phyloP scores from a whole-genome alignment of 2,329 filamentous ascomycete species.

The Ophiosphaerella narmari region DNA sequence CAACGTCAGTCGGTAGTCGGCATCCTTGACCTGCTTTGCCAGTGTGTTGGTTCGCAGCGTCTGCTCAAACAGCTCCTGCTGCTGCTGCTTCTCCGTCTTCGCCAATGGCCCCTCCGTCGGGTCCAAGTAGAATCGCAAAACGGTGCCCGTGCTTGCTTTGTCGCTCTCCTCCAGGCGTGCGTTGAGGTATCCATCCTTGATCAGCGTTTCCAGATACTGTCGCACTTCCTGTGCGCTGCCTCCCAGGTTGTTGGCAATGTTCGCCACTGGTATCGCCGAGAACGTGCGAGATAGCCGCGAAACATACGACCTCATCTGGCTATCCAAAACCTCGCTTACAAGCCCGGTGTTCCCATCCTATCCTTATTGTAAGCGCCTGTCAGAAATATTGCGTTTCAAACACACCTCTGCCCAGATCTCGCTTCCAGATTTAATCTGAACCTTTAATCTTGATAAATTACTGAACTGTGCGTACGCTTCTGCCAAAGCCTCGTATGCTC shows the following conservation, averaged over 20 bases:
- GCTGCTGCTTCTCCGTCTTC: constrained; percentile 47
- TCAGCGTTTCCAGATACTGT: constrained; percentile 59
- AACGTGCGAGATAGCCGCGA: constrained; percentile 75
- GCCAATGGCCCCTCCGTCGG: constrained; percentile 43
- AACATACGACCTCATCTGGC: constrained; percentile 78
- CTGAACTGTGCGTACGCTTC: constrained; percentile 64
- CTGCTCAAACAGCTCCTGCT: constrained; percentile 54
- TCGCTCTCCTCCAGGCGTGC: constrained; percentile 55
- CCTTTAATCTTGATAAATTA: constrained; percentile 60
- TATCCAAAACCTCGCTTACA: constrained; percentile 68
- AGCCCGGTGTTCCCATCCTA: constrained; percentile 75
- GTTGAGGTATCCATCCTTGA: constrained; percentile 55
- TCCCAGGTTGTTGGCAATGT: constrained; percentile 58
- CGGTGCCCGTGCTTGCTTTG: constrained; percentile 46
- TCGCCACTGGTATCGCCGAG: constrained; percentile 61
- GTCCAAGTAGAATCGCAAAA: constrained; percentile 59
- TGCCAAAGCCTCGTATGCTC: constrained; percentile 73
- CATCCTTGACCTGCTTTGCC: constrained; percentile 57
- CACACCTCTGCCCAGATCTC: constrained; percentile 64
- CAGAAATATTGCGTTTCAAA: constrained; percentile 17
- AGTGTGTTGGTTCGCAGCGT: constrained; percentile 57
- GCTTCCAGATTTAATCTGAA: constrained; percentile 65
- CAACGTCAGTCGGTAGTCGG: constrained; percentile 60
- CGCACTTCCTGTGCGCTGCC: constrained; percentile 57
- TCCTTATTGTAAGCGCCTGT: constrained; percentile 21